These are phyloP conservation scores for Exophiala aquamarina DNA, from an alignment of 2,329 filamentous ascomycete genomes.

Conservation along the genomic window DNA sequence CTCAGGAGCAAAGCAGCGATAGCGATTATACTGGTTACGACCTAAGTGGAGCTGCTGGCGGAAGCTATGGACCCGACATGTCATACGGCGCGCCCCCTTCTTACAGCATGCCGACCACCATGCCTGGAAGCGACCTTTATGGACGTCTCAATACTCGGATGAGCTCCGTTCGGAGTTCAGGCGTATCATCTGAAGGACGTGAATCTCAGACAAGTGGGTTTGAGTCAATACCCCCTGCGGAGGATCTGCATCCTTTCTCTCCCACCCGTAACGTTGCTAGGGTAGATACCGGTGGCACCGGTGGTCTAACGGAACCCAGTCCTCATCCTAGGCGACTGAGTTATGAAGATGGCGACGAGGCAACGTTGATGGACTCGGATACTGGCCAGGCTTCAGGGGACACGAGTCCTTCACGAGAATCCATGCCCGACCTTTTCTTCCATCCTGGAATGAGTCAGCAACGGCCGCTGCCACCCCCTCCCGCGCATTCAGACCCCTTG, in stretches of 20 bases:
- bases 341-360: slow-evolving; percentile 91
- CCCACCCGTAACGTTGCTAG: slow-evolving; percentile 59
- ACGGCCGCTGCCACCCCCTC: slow-evolving; percentile 62
- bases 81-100: slow-evolving; percentile 57
- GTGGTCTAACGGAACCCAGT: slow-evolving; percentile 76
- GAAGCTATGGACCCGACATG: slow-evolving; percentile 65
- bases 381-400: slow-evolving; percentile 49
- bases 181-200: slow-evolving; percentile 28
- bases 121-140: slow-evolving; percentile 22
- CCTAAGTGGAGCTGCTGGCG: slow-evolving; percentile 66
- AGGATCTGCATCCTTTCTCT: slow-evolving; percentile 58
- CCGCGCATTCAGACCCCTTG: slow-evolving; percentile 42
- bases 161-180: slow-evolving; percentile 29
- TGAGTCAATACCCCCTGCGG: slow-evolving; percentile 47
- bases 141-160: slow-evolving; percentile 24
- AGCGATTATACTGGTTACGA: slow-evolving; percentile 73
- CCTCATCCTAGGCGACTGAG: slow-evolving; percentile 67
- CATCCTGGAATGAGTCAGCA: slow-evolving; percentile 72
- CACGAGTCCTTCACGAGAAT: slow-evolving; percentile 68
- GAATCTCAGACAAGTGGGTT: slow-evolving; percentile 29
- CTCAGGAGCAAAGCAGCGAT: slow-evolving; percentile 58
- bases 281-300: slow-evolving; percentile 87
- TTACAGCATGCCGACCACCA: slow-evolving; percentile 22
- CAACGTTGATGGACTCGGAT: slow-evolving; percentile 56
- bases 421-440: slow-evolving; percentile 89